Base-by-base conservation (phyloP, 495 filamentous ascomycete species). In the Penicillium angulare region DNA sequence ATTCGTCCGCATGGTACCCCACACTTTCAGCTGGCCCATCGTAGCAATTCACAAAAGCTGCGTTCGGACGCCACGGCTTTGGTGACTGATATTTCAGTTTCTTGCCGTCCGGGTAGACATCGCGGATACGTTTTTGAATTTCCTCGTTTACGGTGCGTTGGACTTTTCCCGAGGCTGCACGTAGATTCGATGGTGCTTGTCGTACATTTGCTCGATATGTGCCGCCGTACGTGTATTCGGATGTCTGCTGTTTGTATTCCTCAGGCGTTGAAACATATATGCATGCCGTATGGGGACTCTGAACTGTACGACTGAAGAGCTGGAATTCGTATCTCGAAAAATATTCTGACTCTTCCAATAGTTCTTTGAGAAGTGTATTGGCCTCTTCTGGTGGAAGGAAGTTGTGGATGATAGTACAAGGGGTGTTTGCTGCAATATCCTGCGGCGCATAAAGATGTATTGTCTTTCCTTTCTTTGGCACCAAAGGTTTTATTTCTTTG, bases 1-100 rank as follows among this genome's bases (percentile, higher is more conserved):
- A 71, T 51, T 96, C 88, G 56, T 98, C 93, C 10, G 86, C 81
- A 60, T 98, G 93, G 67, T 87, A 98, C 16, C 93, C 92, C 0
- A 97, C 91, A 43, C 75, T 86, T 71, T 98, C 82, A 1, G 78
- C 66, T 0, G 82, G 83, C 0, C 92, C 91, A 52, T 83, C 71
- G 61, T 98, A 98, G 69, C 89, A 92, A 61, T 98, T 98, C 0
- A 96, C 91, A 54, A 96, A 89, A 0, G 91, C 89, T 0, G 90
- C 90, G 56, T 97, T 98, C 7, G 92, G 86, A 23, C 64, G 73
- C 92, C 93, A 97, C 1, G 75, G 68, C 3, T 79, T 57, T 0
- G 88, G 75, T 2, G 85, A 86, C 55, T 95, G 90, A 56, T 88
- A 84, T 52, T 77, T 85, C 49, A 95, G 79, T 64, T 91, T 96